phyloP scores from a whole-genome alignment of 129 eudicot genomes.

The Logfia minima region DNA sequence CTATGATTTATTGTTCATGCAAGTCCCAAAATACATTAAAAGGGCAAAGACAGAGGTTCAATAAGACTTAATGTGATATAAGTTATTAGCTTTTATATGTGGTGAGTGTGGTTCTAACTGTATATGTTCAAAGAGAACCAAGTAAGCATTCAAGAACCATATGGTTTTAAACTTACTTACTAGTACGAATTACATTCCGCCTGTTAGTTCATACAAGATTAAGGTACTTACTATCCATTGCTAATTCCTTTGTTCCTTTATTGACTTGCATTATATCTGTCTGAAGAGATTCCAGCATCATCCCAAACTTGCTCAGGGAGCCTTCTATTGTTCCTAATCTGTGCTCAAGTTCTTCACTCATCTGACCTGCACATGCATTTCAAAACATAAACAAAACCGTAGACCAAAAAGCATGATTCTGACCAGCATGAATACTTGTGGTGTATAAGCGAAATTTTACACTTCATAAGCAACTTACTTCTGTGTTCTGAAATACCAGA shows the following conservation, averaged over 20 bases:
- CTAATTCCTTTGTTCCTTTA: conserved; percentile 76
- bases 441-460: conserved; percentile 7
- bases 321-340: conserved; percentile 71
- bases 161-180: conserved; percentile 3
- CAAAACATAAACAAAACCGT: conserved; percentile 24
- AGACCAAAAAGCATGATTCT: conserved; percentile 4
- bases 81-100: not conserved
- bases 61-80: conserved; percentile 2
- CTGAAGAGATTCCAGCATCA: conserved; percentile 92
- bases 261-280: conserved; percentile 82
- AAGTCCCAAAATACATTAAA: conserved; percentile 11
- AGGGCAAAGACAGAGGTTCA: not conserved
- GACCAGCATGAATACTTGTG: conserved; percentile 9
- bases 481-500: conserved; percentile 58
- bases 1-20: conserved; percentile 5
- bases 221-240: conserved; percentile 67
- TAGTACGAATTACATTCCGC: not conserved
- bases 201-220: conserved; percentile 7
- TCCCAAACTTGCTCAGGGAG: conserved; percentile 73
- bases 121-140: not conserved
- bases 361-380: conserved; percentile 63
- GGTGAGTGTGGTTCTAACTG: not conserved
- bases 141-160: conserved; percentile 1
- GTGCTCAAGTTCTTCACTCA: conserved; percentile 74
- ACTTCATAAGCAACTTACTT: conserved; percentile 45